A percentile compares a stretch with the other conserved stretches of the same genome.
phyloP scores from a whole-genome alignment of 306 rosid species.

The Begonia masoniana region DNA sequence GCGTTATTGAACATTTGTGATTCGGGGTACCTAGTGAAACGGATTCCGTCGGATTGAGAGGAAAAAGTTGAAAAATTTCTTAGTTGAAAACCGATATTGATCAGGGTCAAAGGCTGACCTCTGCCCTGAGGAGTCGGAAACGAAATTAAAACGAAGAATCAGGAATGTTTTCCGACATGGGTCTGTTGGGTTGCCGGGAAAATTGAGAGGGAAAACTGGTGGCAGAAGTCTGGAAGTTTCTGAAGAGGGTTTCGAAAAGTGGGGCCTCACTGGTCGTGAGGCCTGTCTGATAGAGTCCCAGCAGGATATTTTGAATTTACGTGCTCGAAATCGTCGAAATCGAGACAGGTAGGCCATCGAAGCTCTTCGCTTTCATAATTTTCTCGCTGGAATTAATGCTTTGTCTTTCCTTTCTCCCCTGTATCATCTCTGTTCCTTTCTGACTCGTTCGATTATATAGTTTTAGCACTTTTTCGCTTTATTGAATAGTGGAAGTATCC shows the following conservation, averaged over 20 bases:
- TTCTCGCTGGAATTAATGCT: slow-evolving; percentile 3
- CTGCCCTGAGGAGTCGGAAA: no score
- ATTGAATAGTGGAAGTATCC: background rate
- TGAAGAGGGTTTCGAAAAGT: slow-evolving; percentile 5
- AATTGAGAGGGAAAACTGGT: slow-evolving; percentile 10
- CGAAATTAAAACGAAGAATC: background rate
- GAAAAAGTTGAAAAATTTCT: no score
- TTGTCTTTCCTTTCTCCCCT: background rate
- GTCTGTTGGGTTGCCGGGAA: slow-evolving; percentile 21
- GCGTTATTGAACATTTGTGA: no score
- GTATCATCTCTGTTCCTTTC: slow-evolving; percentile 1
- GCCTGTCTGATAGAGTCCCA: slow-evolving; percentile 28
- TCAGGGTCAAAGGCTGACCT: no score
- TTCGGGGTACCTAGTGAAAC: no score
- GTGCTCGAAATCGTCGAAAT: slow-evolving; percentile 55
- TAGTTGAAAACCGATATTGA: no score
- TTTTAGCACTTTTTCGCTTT: background rate
- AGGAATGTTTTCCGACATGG: slow-evolving; percentile 6
- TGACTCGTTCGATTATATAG: background rate
- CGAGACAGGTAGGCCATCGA: slow-evolving; percentile 34
- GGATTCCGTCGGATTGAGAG: no score
- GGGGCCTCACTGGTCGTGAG: slow-evolving; percentile 28
- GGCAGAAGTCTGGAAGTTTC: slow-evolving; percentile 11
- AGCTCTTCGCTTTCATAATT: slow-evolving; percentile 3
- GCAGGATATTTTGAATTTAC: slow-evolving; percentile 31